Conservation (phyloP, 2,329 filamentous ascomycete genomes). For the Pseudogymnoascus sp. region DNA sequence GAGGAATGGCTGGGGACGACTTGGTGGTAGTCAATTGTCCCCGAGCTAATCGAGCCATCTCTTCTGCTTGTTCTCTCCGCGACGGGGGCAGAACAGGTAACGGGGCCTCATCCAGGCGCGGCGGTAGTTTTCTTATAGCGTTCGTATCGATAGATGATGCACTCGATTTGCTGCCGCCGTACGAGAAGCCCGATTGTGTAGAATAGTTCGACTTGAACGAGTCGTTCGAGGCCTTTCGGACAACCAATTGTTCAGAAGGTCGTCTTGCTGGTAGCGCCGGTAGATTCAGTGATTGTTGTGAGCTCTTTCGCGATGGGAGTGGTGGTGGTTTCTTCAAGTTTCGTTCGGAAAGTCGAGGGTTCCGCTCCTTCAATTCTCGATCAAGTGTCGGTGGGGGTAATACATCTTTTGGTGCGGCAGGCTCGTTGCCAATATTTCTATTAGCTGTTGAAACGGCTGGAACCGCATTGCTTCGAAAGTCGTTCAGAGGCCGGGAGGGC, state of each 20-base stretch:
- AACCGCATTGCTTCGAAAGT: slow-evolving; percentile 31
- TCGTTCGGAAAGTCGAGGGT: slow-evolving; percentile 21
- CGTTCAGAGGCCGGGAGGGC: slow-evolving; percentile 32
- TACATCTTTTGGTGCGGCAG: slow-evolving; percentile 17
- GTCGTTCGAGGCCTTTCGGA: slow-evolving; percentile 48
- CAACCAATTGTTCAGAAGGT: slow-evolving; percentile 35
- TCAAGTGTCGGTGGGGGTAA: slow-evolving; percentile 26
- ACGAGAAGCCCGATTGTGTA: slow-evolving; percentile 45
- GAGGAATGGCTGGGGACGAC: slow-evolving; percentile 33
- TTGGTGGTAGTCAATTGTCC: slow-evolving; percentile 33
- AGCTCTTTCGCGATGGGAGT: slow-evolving; percentile 27
- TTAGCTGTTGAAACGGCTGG: slow-evolving; percentile 22
- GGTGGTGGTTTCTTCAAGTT: slow-evolving; percentile 21
- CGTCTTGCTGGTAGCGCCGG: slow-evolving; percentile 47
- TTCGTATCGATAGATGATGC: slow-evolving; percentile 34
- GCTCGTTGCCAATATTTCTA: slow-evolving; percentile 22
- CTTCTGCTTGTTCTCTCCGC: slow-evolving; percentile 43
- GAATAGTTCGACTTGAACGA: slow-evolving; percentile 52
- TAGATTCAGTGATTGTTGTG: slow-evolving; percentile 28
- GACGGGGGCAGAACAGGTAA: slow-evolving; percentile 52
- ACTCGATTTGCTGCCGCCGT: slow-evolving; percentile 40
- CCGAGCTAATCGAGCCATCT: slow-evolving; percentile 31
- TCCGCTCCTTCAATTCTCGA: slow-evolving; percentile 18
- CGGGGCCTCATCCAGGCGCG: slow-evolving; percentile 47
- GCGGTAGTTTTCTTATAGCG: slow-evolving; percentile 45